Percentiles rank a stretch among this genome's conserved stretches.
Conservation (phyloP, 305 asterid species). For the Solanum chacoense region DNA sequence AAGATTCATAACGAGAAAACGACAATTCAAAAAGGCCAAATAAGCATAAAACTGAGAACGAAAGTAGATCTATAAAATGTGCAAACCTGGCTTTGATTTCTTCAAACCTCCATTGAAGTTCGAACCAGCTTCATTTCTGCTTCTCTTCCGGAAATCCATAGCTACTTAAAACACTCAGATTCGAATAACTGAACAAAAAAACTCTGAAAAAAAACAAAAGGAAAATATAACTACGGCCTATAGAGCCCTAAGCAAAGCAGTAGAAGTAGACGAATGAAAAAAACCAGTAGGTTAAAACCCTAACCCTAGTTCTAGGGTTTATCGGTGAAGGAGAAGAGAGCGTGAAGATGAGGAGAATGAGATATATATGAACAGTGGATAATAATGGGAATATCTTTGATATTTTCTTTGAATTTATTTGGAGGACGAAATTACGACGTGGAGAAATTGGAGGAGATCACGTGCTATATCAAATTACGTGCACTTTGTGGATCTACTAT, state of each 20-base stretch:
- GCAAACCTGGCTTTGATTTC: slow-evolving; percentile 58
- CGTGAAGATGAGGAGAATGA: background rate
- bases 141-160: slow-evolving; percentile 73
- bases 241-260: background rate
- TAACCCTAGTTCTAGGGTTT: slow-evolving; percentile 38
- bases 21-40: background rate
- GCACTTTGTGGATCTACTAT: background rate
- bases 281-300: background rate
- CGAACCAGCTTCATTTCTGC: slow-evolving; percentile 34
- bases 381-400: background rate
- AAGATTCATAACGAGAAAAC: background rate
- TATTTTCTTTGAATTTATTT: background rate
- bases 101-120: slow-evolving; percentile 62
- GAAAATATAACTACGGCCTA: background rate
- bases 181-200: slow-evolving; percentile 6
- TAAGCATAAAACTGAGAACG: background rate
- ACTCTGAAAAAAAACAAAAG: background rate
- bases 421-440: background rate
- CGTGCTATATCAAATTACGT: background rate
- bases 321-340: background rate
- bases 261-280: background rate
- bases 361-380: background rate
- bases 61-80: background rate
- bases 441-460: background rate
- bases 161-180: slow-evolving; percentile 25